Base-by-base conservation (phyloP, 164 flowering plant genomes). In the Nymphaea colorata region DNA sequence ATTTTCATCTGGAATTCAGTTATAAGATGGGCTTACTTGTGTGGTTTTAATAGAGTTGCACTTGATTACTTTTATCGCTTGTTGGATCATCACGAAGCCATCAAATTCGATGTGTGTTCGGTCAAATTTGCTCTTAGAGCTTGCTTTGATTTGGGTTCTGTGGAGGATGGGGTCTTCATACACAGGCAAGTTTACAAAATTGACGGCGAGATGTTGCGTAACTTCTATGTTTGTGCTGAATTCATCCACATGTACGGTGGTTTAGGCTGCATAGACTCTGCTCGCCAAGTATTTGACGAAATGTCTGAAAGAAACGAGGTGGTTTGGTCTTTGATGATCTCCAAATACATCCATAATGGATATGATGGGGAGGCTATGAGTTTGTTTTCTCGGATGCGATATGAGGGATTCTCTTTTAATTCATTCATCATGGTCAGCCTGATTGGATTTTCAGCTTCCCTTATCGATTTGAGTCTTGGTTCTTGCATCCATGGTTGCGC, bases 371-470 rank as follows among this genome's bases (percentile, higher is more conserved):
- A 25, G 36, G 36, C 36, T 25, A 25, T 25, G 61, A 69, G 71
- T 42, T 57, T 59, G 6, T 82, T 79, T 61, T 71, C 78, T 16
- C 66, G 55, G 41, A 77, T 82, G 82, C 68, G 68, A 36, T 0
- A 65, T 41, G 69, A 64, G 16, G 78, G 79, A 67, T 66, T 66
- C 25, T 16, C n/a, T 3, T 78, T 77, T 0, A 82, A 76, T 76
- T 76, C 79, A 11, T 79, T 74, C 72, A 82, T 82, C 45, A 41
- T 82, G 67, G 82, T 79, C 10, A 79, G 74, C 5, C 60, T 76
- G 65, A 75, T 81, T 42, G 82, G 77, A 64, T 55, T 68, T 41
- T 45, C 47, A 6, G 71, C n/a, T 2, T 73, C 74, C 65, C 67
- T 73, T 45, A 43, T 16, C 42, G 51, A 72, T 66, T 44, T 53